Evolutionary conservation across 768 basidiomycete species (phyloP), one percentile per base, ranked within the genome.

Genomic region (Rhodotorula babjevae): DNA sequence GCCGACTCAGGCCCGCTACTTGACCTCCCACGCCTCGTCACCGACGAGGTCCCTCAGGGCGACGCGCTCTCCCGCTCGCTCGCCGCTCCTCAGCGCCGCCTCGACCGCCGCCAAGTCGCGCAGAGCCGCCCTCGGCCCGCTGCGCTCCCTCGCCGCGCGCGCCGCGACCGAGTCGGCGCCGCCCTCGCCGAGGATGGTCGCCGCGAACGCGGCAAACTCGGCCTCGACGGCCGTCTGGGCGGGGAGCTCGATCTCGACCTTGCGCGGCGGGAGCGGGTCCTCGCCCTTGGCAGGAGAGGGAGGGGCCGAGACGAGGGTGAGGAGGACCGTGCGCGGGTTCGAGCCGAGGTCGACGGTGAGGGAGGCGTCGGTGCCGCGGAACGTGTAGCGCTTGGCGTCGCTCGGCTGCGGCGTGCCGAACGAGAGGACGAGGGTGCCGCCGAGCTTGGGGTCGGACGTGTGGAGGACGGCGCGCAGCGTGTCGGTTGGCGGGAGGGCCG

Each of bases 61-160:
- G 6, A 92, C 84, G 50, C 85, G 3, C 36, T 53, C 79, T 69
- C 82, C 77, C 12, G 90, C 90, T 29, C 85, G 81, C 75, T 88
- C 89, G 50, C 85, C 55, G 29, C 70, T 72, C 52, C n/a, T 87
- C 82, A 93, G 82, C 42, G 86, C 86, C 40, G 89, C 91, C 82
- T 94, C 84, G 70, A 94, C 88, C 77, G 92, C 83, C 40, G 89
- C 90, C 42, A 93, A 87, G 79, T 93, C 92, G 72, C 82, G 82
- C 72, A 94, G 80, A 44, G 90, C 87, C 27, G 82, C 86, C 49
- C 83, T 79, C 40, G 89, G 88, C 73, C 86, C 84, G 23, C 89
- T 90, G 29, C 87, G 14, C 77, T 10, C 42, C 52, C 61, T 58
- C 12, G 68, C 71, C 14, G 61, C 44, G 21, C 21, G 25, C 49